phyloP scores from a whole-genome alignment of 2,329 filamentous ascomycete species.

The Calonectria pseudoreteaudii region DNA sequence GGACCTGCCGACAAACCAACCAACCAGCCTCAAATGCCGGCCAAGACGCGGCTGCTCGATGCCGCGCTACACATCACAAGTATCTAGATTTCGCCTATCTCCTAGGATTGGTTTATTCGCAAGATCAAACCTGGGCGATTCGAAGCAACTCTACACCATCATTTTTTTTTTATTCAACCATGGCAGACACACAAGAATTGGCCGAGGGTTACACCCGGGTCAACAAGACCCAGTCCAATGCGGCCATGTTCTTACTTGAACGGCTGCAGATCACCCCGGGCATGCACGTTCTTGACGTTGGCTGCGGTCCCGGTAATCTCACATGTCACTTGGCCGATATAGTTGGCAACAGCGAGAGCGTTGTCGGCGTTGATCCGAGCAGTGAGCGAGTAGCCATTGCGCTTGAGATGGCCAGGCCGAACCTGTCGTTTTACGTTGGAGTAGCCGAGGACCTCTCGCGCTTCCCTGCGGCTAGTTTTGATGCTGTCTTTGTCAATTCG shows the following conservation, averaged over 20 bases:
- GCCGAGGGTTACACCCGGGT: background rate
- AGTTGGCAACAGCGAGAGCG: background rate
- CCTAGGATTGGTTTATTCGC: too few relatives aligned
- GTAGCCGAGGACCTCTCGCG: constrained; percentile 1
- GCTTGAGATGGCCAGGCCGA: background rate
- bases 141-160: background rate
- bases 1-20: background rate
- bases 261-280: background rate
- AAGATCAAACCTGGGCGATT: background rate
- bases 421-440: background rate
- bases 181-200: constrained; percentile 2
- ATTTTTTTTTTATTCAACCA: background rate
- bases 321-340: background rate
- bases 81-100: background rate
- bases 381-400: background rate
- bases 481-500: background rate
- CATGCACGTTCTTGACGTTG: constrained; percentile 1
- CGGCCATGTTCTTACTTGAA: background rate
- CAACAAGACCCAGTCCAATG: constrained; percentile 3
- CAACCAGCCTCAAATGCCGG: background rate
- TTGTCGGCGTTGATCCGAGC: constrained; percentile 2
- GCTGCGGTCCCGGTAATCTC: background rate
- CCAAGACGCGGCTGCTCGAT: background rate
- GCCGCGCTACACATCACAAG: background rate
- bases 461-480: background rate